Evolutionary conservation across 371 early-diverging fungal genomes (phyloP), one percentile per base, ranked within the genome.

Genomic region (Batrachochytrium dendrobatidis): DNA sequence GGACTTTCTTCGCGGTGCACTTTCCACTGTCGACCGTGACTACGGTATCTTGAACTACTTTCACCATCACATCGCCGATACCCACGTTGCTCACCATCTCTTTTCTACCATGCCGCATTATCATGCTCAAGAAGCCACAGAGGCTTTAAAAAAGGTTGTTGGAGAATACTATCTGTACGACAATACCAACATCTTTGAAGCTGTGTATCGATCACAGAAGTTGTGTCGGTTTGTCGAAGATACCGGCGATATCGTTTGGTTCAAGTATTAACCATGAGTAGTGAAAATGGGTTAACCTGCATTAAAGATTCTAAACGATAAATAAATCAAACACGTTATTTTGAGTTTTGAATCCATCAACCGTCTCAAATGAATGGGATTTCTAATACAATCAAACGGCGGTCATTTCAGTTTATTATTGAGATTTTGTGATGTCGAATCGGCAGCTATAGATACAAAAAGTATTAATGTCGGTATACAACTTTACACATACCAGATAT

Each of bases 91-190:
- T 22, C 94, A 93, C 66, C 92, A 93, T 65, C 69, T 90, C 64
- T 93, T 91, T 75, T 87, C 88, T 25, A 84, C 81, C 30, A 91
- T 93, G 90, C 94, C 94, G 24, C 88, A 88, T 76, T 93, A 93
- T 77, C 80, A 93, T 59, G 72, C 91, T 10, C 70, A 80, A 57
- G 88, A 89, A 72, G 94, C 93, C 6, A 93, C 93, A 32, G 59
- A 62, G 35, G 83, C 83, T 57, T 65, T 91, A 53, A 83, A 85
- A 75, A 77, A 83, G 69, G 74, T 80, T 39, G 73, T 92, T 32
- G 91, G 91, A 30, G 59, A 69, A 52, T 86, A 88, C 66, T 84
- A 88, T 68, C 57, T 79, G 22, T 76, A 68, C 31, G 90, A 90
- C 67, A 65, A 76, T 25, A 87, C 85, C 3, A 81, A 82, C 35